phyloP scores from a whole-genome alignment of 2,329 filamentous ascomycete species.

The Pseudodiploospora longispora region DNA sequence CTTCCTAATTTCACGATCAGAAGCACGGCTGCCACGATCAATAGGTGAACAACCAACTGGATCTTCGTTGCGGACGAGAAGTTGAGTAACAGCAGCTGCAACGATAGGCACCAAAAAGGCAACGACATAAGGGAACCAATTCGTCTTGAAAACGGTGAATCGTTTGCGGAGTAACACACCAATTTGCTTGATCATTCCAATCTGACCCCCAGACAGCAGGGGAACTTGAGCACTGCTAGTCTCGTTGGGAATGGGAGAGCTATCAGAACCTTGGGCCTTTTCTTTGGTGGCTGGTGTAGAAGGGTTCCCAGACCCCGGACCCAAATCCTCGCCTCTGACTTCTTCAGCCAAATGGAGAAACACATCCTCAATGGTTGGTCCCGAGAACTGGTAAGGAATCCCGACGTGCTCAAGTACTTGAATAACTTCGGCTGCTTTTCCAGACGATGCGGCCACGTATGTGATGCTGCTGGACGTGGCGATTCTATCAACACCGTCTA shows the following conservation, averaged over 20 bases:
- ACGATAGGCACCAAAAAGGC: conserved; percentile 70
- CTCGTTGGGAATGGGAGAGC: background rate
- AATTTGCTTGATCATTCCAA: conserved; percentile 51
- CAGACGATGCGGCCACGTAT: conserved; percentile 60
- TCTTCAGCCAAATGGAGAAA: conserved; percentile 57
- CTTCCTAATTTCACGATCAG: conserved; percentile 10
- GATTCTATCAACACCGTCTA: conserved; percentile 46
- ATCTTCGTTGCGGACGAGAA: conserved; percentile 55
- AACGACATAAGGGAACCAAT: conserved; percentile 58
- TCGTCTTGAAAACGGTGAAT: conserved; percentile 47
- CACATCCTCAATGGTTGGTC: conserved; percentile 65
- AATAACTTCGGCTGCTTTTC: conserved; percentile 61
- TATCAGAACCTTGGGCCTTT: conserved; percentile 1
- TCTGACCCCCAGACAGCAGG: conserved; percentile 47
- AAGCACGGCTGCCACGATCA: conserved; percentile 7
- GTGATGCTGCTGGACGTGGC: conserved; percentile 58
- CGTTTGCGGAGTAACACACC: conserved; percentile 58
- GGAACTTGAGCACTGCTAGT: background rate
- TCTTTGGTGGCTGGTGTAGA: conserved; percentile 1
- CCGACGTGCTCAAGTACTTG: conserved; percentile 54
- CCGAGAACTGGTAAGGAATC: conserved; percentile 58
- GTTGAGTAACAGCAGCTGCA: conserved; percentile 63
- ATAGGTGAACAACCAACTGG: conserved; percentile 36
- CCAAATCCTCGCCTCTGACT: conserved; percentile 18
- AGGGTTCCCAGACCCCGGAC: background rate